These are phyloP conservation scores for Colletotrichum sp. DNA, from an alignment of 2,329 filamentous ascomycete genomes.

Conservation along the genomic window DNA sequence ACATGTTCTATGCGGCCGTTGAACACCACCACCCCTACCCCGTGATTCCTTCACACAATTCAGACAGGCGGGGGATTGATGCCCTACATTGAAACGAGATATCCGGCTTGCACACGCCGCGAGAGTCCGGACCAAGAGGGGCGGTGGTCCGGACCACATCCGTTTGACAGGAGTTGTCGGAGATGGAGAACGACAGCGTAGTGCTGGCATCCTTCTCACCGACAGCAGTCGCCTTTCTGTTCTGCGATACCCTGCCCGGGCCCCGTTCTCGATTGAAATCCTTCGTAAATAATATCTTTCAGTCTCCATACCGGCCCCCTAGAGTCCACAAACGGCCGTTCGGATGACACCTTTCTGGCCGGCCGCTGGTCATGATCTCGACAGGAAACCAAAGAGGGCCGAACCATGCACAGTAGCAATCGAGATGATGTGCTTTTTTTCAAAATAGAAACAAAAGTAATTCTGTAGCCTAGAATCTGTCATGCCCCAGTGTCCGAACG, in stretches of 20 bases:
- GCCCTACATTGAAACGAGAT: neutral
- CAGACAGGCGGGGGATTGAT: neutral
- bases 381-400: neutral
- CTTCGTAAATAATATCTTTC: neutral
- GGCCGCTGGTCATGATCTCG: neutral
- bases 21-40: neutral
- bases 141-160: neutral
- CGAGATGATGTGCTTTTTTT: neutral
- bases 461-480: slow-evolving; percentile 16
- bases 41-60: neutral
- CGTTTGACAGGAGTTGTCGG: neutral
- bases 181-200: neutral
- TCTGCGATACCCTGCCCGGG: neutral
- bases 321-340: neutral
- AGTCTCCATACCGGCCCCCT: neutral
- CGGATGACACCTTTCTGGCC: neutral
- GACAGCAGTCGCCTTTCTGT: neutral
- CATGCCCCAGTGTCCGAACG: slow-evolving; percentile 4
- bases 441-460: slow-evolving; percentile 10
- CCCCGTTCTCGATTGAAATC: neutral
- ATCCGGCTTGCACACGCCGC: neutral
- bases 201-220: neutral
- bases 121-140: neutral
- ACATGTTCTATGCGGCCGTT: neutral
- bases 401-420: neutral